A percentile compares a stretch with the other conserved stretches of the same genome.
Evolutionary conservation across 2,329 filamentous ascomycete species (phyloP).

Genomic region (Exophiala oligosperma): DNA sequence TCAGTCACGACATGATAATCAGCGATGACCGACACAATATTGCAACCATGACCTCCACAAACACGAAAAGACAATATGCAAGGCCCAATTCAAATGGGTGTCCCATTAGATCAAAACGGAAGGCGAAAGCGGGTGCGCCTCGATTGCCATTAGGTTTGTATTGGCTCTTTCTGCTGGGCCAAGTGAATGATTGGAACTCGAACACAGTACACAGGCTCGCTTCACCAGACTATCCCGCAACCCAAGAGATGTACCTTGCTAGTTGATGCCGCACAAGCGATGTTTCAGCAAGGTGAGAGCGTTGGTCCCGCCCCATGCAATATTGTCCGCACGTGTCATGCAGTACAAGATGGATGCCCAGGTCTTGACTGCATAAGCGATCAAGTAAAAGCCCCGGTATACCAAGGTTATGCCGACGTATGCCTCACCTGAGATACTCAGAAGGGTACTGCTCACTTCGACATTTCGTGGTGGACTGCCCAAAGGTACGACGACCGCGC

Average conservation of each 20-base stretch:
- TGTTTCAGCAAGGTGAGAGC: slow-evolving; percentile 19
- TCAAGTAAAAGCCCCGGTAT: slow-evolving; percentile 8
- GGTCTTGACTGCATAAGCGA: slow-evolving; percentile 10
- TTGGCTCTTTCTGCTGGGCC: no score
- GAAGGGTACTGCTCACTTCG: slow-evolving; percentile 16
- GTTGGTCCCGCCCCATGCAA: slow-evolving; percentile 16
- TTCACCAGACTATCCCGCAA: slow-evolving; percentile 41
- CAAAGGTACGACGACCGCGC: no score
- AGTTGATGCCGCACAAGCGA: slow-evolving; percentile 48
- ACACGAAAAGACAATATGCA: no score
- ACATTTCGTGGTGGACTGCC: no score
- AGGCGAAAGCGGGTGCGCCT: no score
- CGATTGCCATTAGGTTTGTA: no score
- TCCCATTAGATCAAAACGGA: no score
- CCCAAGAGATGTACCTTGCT: slow-evolving; percentile 47
- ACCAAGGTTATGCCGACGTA: slow-evolving; percentile 15
- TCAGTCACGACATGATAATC: background rate
- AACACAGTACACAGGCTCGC: no score
- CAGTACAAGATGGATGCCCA: background rate
- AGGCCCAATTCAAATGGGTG: no score
- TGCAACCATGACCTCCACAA: no score
- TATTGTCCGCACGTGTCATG: slow-evolving; percentile 14
- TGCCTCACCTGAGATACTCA: slow-evolving; percentile 19
- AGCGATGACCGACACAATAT: no score
- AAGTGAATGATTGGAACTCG: no score